A percentile compares a stretch with the other conserved stretches of the same genome.
These are phyloP conservation scores for Hypoxylon trugodes DNA, from an alignment of 495 filamentous ascomycete species.

Conservation along the genomic window DNA sequence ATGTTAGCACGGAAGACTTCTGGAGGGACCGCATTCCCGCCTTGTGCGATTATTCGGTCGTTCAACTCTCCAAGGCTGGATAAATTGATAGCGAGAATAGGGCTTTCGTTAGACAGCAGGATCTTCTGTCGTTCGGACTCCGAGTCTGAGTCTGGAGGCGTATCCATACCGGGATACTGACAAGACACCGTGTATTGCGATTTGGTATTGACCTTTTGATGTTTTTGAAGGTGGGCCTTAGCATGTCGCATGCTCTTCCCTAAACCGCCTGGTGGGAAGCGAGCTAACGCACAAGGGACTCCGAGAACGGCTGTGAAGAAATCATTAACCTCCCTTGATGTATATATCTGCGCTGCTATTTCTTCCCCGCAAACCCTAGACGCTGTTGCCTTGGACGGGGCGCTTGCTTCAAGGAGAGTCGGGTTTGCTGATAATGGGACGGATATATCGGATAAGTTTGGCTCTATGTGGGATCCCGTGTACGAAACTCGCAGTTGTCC, in stretches of 20 bases:
- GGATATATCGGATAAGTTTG: slow-evolving; percentile 57
- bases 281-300: slow-evolving; percentile 79
- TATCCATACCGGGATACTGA: slow-evolving; percentile 60
- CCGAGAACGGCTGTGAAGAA: slow-evolving; percentile 80
- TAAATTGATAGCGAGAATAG: slow-evolving; percentile 83
- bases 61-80: slow-evolving; percentile 84
- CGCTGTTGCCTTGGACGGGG: slow-evolving; percentile 45
- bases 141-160: slow-evolving; percentile 59
- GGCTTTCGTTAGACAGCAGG: slow-evolving; percentile 88
- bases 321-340: slow-evolving; percentile 64
- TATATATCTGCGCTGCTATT: slow-evolving; percentile 73
- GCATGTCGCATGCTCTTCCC: slow-evolving; percentile 67
- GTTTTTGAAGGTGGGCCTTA: slow-evolving; percentile 68
- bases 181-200: slow-evolving; percentile 55
- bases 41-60: slow-evolving; percentile 65
- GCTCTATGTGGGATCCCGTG: slow-evolving; percentile 49
- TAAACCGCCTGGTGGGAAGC: slow-evolving; percentile 72
- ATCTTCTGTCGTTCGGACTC: slow-evolving; percentile 63
- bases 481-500: slow-evolving; percentile 62
- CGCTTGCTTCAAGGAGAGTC: slow-evolving; percentile 53
- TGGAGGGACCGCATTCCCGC: slow-evolving; percentile 66
- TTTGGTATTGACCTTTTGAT: slow-evolving; percentile 50
- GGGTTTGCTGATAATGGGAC: slow-evolving; percentile 71
- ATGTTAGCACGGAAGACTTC: slow-evolving; percentile 86
- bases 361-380: slow-evolving; percentile 83